phyloP scores from a whole-genome alignment of 495 filamentous ascomycete genomes.

The Gamarada debralockiae region DNA sequence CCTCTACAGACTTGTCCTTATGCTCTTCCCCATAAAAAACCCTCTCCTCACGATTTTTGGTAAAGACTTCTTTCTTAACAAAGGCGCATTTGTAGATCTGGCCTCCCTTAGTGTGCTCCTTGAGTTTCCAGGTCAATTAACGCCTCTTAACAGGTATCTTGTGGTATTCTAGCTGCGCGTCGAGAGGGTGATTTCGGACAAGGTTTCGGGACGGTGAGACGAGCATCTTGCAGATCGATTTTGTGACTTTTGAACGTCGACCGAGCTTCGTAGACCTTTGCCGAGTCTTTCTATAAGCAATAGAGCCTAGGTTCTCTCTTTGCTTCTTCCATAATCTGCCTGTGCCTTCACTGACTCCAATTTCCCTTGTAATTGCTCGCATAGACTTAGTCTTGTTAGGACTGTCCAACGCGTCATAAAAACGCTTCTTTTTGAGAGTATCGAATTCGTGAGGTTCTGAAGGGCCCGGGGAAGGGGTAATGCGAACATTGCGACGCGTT shows the following conservation, averaged over 20 bases:
- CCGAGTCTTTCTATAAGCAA: neutral
- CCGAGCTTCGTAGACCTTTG: neutral
- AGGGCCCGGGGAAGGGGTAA: too few species aligned
- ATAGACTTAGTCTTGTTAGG: too few species aligned
- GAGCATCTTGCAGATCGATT: neutral
- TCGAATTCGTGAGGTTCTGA: too few species aligned
- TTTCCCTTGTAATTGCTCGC: neutral
- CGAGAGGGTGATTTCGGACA: neutral
- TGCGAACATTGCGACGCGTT: too few species aligned
- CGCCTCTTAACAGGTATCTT: neutral
- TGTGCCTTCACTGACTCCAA: neutral
- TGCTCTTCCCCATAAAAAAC: neutral
- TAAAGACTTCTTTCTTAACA: neutral
- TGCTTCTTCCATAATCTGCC: neutral
- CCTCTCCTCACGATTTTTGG: neutral
- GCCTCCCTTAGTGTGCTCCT: neutral
- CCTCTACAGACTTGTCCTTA: neutral
- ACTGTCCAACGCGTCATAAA: too few species aligned
- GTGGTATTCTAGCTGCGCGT: slow-evolving; percentile 8
- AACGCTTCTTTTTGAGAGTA: too few species aligned
- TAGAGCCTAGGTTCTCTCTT: neutral
- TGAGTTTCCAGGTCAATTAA: neutral
- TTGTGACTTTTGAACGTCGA: neutral
- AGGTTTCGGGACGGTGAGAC: neutral
- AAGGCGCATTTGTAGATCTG: neutral